A percentile compares a stretch with the other conserved stretches of the same genome.
phyloP scores from a whole-genome alignment of 139 green algal genomes.

The Gonium pectorale region DNA sequence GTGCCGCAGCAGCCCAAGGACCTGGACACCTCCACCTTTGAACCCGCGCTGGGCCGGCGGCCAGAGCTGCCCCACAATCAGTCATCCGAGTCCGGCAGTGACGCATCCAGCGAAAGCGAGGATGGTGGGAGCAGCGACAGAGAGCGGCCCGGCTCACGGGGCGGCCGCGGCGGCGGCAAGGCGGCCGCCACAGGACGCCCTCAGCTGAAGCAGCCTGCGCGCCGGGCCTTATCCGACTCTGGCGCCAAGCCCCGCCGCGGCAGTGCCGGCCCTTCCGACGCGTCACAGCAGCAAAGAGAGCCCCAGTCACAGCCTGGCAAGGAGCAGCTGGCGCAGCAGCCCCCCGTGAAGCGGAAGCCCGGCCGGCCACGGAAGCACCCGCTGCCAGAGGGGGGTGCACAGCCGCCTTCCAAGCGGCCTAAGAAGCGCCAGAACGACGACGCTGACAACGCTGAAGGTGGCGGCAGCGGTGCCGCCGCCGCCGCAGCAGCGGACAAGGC shows the following conservation, averaged over 20 bases:
- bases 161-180: background rate
- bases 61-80: constrained; percentile 17
- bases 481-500: background rate
- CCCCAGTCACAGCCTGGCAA: background rate
- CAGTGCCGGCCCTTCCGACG: background rate
- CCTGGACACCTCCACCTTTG: background rate
- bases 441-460: background rate
- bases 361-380: constrained; percentile 24
- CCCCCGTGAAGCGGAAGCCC: background rate
- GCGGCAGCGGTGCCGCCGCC: background rate
- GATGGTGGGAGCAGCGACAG: background rate
- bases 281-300: background rate
- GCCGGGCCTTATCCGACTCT: background rate
- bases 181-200: background rate
- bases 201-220: background rate
- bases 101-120: background rate
- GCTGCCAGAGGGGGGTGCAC: background rate
- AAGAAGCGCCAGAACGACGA: background rate
- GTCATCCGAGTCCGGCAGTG: background rate
- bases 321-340: too few relatives aligned
- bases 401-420: constrained; percentile 6
- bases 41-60: background rate
- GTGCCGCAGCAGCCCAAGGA: background rate
- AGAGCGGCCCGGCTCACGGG: background rate
- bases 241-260: background rate